phyloP scores from a whole-genome alignment of 1,139 yeast genomes.

The Kodamaea derodonti region DNA sequence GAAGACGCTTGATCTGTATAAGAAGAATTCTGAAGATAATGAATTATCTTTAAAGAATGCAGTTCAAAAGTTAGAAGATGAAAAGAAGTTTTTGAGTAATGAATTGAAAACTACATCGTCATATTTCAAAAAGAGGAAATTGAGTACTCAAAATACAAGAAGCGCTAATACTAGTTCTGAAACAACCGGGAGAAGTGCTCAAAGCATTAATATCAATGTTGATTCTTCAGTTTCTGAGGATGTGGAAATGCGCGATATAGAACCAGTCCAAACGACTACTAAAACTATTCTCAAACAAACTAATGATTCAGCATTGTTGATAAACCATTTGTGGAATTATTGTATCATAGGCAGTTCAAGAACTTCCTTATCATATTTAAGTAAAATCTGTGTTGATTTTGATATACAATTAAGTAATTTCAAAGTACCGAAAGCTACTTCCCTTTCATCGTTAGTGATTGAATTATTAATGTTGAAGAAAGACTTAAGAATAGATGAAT shows the following conservation, averaged over 20 bases:
- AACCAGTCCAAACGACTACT: constrained; percentile 4
- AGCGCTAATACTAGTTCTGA: not conserved
- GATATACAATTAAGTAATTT: constrained; percentile 30
- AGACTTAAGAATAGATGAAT: constrained; percentile 40
- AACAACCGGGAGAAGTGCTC: not conserved
- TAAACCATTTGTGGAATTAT: constrained; percentile 35
- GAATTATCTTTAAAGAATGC: constrained; percentile 38
- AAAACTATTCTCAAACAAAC: constrained; percentile 24
- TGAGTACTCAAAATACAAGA: not conserved
- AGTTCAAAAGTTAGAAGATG: constrained; percentile 61
- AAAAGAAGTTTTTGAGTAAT: constrained; percentile 58
- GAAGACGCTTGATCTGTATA: constrained; percentile 25
- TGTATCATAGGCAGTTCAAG: constrained; percentile 48
- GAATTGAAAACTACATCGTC: constrained; percentile 29
- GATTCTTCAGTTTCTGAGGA: constrained; percentile 1
- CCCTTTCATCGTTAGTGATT: constrained; percentile 29
- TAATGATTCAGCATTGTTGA: constrained; percentile 33
- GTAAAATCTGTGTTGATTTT: constrained; percentile 40
- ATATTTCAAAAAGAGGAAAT: constrained; percentile 9
- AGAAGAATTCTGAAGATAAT: constrained; percentile 38
- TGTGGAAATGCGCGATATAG: not conserved
- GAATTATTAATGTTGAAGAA: constrained; percentile 40
- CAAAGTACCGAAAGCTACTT: constrained; percentile 24
- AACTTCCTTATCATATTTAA: constrained; percentile 48
- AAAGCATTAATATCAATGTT: constrained; percentile 1